Percentiles rank a stretch among this genome's conserved stretches.
Evolutionary conservation across 2,329 filamentous ascomycete species (phyloP).

Genomic region (Pestalotiopsis fici): DNA sequence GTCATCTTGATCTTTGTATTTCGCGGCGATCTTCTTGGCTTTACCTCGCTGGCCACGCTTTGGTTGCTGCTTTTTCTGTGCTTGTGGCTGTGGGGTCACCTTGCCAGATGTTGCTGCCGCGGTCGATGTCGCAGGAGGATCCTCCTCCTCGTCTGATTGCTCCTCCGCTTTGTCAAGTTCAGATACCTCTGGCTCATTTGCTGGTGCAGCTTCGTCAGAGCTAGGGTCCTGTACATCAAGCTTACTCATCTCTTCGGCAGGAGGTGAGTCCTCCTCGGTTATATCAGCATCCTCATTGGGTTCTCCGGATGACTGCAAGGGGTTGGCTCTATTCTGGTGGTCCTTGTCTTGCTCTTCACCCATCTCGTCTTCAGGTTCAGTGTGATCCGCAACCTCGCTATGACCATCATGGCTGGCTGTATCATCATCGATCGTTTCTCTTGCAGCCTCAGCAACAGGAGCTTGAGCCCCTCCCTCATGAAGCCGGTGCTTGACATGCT

Average conservation of each 20-base stretch:
- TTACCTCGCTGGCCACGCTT: constrained; percentile 81
- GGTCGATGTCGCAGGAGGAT: constrained; percentile 17
- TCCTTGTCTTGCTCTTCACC: constrained; percentile 25
- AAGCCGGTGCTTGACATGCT: constrained; percentile 73
- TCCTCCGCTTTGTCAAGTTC: constrained; percentile 27
- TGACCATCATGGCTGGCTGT: constrained; percentile 13
- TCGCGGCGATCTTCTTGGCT: constrained; percentile 82
- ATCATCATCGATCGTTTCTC: background rate
- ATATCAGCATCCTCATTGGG: constrained; percentile 22
- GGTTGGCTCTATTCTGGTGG: constrained; percentile 29
- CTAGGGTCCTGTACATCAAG: constrained; percentile 18
- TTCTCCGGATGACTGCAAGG: constrained; percentile 32
- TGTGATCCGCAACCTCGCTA: constrained; percentile 23
- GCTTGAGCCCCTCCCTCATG: constrained; percentile 24
- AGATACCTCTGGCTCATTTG: constrained; percentile 4
- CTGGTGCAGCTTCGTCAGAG: background rate
- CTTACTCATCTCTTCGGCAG: constrained; percentile 21
- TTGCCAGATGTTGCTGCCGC: constrained; percentile 26
- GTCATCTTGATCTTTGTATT: constrained; percentile 93
- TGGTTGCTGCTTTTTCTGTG: constrained; percentile 45
- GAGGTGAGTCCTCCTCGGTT: constrained; percentile 16
- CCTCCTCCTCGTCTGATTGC: constrained; percentile 36
- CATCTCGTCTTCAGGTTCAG: constrained; percentile 31
- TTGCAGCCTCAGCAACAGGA: background rate
- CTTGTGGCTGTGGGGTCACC: constrained; percentile 26